Percentiles rank a stretch among this genome's conserved stretches.
Evolutionary conservation across 2,329 filamentous ascomycete genomes (phyloP).

Genomic region (Arthrobotrys musiformis): DNA sequence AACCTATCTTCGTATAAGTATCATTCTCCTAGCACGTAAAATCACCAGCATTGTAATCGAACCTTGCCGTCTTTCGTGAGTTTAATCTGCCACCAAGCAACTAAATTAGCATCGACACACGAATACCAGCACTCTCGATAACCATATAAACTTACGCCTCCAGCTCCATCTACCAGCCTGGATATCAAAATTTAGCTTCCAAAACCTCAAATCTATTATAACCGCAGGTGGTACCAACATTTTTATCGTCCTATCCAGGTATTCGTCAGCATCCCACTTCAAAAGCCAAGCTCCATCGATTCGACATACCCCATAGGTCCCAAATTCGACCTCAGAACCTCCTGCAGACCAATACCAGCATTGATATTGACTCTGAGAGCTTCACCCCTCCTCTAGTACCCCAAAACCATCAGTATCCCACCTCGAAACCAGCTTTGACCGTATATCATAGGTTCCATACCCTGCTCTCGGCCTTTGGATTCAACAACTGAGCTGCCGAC

Average conservation of each 20-base stretch:
- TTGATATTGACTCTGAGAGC: constrained; percentile 96
- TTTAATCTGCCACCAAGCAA: constrained; percentile 77
- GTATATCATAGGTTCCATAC: constrained; percentile 71
- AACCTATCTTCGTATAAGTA: constrained; percentile 35
- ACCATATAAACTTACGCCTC: constrained; percentile 68
- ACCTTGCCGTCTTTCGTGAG: constrained; percentile 99
- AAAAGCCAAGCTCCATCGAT: background rate
- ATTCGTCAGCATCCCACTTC: constrained; percentile 16
- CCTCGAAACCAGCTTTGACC: constrained; percentile 54
- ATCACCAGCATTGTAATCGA: constrained; percentile 61
- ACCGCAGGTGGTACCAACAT: constrained; percentile 56
- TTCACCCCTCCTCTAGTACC: constrained; percentile 89
- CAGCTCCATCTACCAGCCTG: constrained; percentile 76
- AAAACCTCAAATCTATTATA: background rate
- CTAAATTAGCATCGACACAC: constrained; percentile 56
- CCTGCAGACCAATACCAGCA: constrained; percentile 79
- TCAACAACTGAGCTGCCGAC: constrained; percentile 97
- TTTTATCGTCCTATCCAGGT: constrained; percentile 57
- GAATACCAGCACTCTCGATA: background rate
- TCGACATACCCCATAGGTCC: constrained; percentile 76
- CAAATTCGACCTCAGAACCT: constrained; percentile 96
- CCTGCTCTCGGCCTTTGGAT: constrained; percentile 98
- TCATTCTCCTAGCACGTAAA: constrained; percentile 67
- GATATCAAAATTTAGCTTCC: constrained; percentile 21
- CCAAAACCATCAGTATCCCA: constrained; percentile 64